phyloP scores from a whole-genome alignment of 179 eudicot species.

The Drosera spatulata region DNA sequence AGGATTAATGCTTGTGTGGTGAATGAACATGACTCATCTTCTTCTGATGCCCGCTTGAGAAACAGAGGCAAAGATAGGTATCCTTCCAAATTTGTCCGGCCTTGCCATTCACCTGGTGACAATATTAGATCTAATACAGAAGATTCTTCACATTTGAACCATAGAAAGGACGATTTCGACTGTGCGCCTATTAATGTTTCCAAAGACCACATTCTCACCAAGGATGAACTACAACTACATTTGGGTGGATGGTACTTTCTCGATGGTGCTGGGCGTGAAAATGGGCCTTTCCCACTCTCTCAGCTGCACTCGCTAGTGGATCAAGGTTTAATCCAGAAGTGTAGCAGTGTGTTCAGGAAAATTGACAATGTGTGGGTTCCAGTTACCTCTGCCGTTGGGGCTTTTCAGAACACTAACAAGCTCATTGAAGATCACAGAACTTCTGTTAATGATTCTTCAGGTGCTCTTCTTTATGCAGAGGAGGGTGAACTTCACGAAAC shows the following conservation, averaged over 20 bases:
- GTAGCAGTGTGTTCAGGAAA: conserved; percentile 74
- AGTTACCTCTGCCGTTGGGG: conserved; percentile 29
- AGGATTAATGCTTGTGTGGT: conserved; percentile 95
- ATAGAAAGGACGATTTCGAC: conserved; percentile 28
- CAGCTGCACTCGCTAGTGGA: conserved; percentile 52
- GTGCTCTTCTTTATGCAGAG: conserved; percentile 11
- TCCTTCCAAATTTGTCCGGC: conserved; percentile 43
- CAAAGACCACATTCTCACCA: conserved; percentile 62
- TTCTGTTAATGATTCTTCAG: conserved; percentile 23
- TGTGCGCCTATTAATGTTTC: conserved; percentile 32
- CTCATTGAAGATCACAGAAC: conserved; percentile 16
- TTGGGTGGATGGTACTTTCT: conserved; percentile 90
- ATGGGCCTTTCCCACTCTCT: conserved; percentile 61
- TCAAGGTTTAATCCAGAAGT: conserved; percentile 53
- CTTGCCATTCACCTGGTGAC: conserved; percentile 40
- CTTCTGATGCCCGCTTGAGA: conserved; percentile 55
- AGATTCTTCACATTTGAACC: conserved; percentile 29
- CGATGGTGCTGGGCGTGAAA: conserved; percentile 94
- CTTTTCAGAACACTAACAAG: conserved; percentile 19
- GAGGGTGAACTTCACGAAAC: conserved; percentile 9
- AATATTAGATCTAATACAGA: conserved; percentile 48
- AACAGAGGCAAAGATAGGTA: conserved; percentile 56
- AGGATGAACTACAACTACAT: conserved; percentile 60
- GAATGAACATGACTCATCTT: conserved; percentile 70
- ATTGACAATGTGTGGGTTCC: conserved; percentile 87